Evolutionary conservation across 2,329 filamentous ascomycete species (phyloP).

Genomic region (Penicillium capsulatum): DNA sequence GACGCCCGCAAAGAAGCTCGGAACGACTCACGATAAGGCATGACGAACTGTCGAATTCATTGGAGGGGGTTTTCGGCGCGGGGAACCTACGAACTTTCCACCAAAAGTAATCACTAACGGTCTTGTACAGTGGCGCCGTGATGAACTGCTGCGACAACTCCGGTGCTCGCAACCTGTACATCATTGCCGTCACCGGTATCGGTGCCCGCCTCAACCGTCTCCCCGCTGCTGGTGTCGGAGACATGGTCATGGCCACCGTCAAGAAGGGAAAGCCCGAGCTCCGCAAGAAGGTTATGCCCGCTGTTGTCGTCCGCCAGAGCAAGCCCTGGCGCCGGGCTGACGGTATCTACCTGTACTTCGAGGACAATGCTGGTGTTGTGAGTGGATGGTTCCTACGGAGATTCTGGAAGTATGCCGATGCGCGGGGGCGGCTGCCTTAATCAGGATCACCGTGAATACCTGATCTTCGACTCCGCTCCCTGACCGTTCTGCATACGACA

Average conservation of each 20-base stretch:
- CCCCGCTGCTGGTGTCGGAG: conserved; percentile 93
- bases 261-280: conserved; percentile 99
- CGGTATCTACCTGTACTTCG: conserved; percentile 99
- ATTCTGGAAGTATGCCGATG: too few species aligned
- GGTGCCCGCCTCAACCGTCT: conserved; percentile 96
- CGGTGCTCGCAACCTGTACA: conserved; percentile 97
- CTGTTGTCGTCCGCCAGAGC: conserved; percentile 96
- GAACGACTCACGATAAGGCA: conserved; percentile 3
- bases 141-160: conserved; percentile 99
- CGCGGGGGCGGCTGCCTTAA: too few species aligned
- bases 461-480: too few species aligned
- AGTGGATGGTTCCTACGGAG: conserved; percentile 43
- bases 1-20: conserved; percentile 2
- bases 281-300: conserved; percentile 99
- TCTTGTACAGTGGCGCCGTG: conserved; percentile 74
- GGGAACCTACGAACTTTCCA: conserved; percentile 2
- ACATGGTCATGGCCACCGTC: conserved; percentile 99
- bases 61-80: conserved; percentile 7
- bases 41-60: conserved; percentile 8
- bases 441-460: background rate
- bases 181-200: conserved; percentile 99
- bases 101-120: conserved; percentile 20
- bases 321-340: conserved; percentile 99
- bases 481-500: background rate
- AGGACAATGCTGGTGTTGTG: conserved; percentile 99